Evolutionary conservation across 257 asterid species (phyloP).

Genomic region (Salvia miltiorrhiza): DNA sequence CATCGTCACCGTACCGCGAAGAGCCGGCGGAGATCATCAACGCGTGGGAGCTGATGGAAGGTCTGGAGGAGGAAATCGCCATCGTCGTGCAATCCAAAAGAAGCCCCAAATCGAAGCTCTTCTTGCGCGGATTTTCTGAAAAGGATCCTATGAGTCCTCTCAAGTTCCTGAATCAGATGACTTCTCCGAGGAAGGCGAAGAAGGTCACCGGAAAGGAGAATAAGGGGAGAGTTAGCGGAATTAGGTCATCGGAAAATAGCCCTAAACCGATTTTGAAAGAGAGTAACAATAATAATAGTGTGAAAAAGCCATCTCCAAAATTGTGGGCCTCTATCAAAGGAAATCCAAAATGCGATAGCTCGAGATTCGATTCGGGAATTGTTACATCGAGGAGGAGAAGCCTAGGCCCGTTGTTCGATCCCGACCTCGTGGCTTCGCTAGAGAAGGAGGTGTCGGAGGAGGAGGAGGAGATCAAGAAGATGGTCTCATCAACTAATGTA

Average conservation of each 20-base stretch:
- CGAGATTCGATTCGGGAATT: constrained; percentile 42
- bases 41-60: constrained; percentile 96
- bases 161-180: constrained; percentile 64
- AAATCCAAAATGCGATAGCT: constrained; percentile 46
- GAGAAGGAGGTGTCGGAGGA: constrained; percentile 54
- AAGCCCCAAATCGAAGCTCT: constrained; percentile 55
- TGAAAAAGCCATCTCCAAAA: constrained; percentile 55
- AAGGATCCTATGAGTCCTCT: constrained; percentile 65
- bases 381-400: constrained; percentile 44
- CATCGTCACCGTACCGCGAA: constrained; percentile 34
- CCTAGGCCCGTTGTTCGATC: constrained; percentile 64
- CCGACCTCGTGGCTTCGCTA: constrained; percentile 41
- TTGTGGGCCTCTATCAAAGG: constrained; percentile 51
- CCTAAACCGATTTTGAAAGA: constrained; percentile 47
- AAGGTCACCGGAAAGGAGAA: constrained; percentile 73
- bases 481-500: constrained; percentile 26
- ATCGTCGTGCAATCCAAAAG: constrained; percentile 33
- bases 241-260: constrained; percentile 36
- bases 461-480: constrained; percentile 55
- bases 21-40: constrained; percentile 73
- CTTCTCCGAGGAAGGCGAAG: constrained; percentile 63
- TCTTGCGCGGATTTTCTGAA: constrained; percentile 38
- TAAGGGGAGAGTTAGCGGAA: constrained; percentile 22
- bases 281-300: constrained; percentile 29
- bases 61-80: constrained; percentile 66